These are phyloP conservation scores for Thecamonas trahens DNA, from an alignment of 78 protist genomes.

Conservation along the genomic window DNA sequence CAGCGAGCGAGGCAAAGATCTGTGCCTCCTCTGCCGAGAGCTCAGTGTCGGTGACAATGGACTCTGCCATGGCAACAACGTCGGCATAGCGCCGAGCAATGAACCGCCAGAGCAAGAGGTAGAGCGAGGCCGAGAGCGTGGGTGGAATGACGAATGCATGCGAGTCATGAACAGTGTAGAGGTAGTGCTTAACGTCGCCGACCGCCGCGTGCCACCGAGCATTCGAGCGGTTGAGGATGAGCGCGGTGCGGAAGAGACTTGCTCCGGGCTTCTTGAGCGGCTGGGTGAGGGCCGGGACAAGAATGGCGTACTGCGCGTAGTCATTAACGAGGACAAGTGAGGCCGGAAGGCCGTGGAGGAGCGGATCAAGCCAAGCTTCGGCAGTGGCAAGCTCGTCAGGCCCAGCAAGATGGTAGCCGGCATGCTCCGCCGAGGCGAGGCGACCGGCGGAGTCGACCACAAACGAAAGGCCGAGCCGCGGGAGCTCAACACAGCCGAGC, in stretches of 20 bases:
- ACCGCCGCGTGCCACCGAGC: conserved; percentile 4
- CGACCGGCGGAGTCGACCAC: too few relatives aligned
- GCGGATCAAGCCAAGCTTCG: too few relatives aligned
- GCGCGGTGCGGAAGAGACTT: too few relatives aligned
- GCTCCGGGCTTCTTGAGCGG: too few relatives aligned
- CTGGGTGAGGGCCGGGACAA: too few relatives aligned
- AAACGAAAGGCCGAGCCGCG: too few relatives aligned
- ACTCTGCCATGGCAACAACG: conserved; percentile 5
- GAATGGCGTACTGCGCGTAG: too few relatives aligned
- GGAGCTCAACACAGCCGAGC: conserved; percentile 17
- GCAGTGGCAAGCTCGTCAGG: too few relatives aligned
- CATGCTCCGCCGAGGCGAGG: too few relatives aligned
- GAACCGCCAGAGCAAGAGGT: conserved; percentile 15
- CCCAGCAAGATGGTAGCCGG: too few relatives aligned
- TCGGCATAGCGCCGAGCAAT: conserved; percentile 8
- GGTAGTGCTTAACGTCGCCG: neutral
- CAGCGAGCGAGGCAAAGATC: conserved; percentile 6
- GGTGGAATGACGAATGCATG: conserved; percentile 17
- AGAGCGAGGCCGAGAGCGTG: conserved; percentile 27
- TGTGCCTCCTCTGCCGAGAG: conserved; percentile 9
- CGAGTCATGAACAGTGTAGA: conserved; percentile 26
- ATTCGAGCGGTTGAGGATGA: neutral
- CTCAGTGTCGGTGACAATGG: conserved; percentile 17
- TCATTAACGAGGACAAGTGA: too few relatives aligned
- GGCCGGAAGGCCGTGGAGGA: too few relatives aligned